Evolutionary conservation across 352 stramenopile genomes (phyloP).

Genomic region (Peronospora belbahrii): DNA sequence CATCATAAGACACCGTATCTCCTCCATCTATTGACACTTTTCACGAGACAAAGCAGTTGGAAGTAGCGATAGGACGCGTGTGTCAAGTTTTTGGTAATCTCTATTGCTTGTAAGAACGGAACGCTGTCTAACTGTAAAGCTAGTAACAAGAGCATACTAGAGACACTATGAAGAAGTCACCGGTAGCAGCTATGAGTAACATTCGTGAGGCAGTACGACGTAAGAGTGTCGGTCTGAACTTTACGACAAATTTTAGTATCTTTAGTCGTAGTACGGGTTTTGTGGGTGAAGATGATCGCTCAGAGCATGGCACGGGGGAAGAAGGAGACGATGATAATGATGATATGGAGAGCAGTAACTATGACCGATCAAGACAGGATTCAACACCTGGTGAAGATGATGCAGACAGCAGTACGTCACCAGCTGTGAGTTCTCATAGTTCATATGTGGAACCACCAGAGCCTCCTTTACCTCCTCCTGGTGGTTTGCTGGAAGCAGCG

Average conservation of each 20-base stretch:
- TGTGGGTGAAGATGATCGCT: constrained; percentile 35
- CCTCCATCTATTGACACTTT: background rate
- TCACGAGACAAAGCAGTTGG: background rate
- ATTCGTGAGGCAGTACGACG: constrained; percentile 55
- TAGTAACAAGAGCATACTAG: constrained; percentile 2
- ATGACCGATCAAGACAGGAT: constrained; percentile 33
- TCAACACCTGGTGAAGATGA: constrained; percentile 32
- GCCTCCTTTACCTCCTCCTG: constrained; percentile 41
- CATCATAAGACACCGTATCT: background rate
- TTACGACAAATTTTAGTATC: constrained; percentile 54
- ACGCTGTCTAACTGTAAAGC: constrained; percentile 5
- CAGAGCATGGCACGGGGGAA: constrained; percentile 21
- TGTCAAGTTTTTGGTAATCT: background rate
- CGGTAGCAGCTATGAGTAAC: constrained; percentile 35
- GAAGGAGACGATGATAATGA: constrained; percentile 36
- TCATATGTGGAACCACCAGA: constrained; percentile 59
- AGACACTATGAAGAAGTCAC: constrained; percentile 38
- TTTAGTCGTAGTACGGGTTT: constrained; percentile 36
- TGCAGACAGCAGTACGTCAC: constrained; percentile 27
- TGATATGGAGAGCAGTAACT: constrained; percentile 30
- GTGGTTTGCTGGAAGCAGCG: constrained; percentile 48
- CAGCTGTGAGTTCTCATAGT: constrained; percentile 21
- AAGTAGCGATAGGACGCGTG: background rate
- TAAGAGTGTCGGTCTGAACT: constrained; percentile 58
- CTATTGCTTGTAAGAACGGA: too few species aligned